Evolutionary conservation across 2,329 filamentous ascomycete species (phyloP), one percentile per base, ranked within the genome.

Genomic region (Cercospora sesami): DNA sequence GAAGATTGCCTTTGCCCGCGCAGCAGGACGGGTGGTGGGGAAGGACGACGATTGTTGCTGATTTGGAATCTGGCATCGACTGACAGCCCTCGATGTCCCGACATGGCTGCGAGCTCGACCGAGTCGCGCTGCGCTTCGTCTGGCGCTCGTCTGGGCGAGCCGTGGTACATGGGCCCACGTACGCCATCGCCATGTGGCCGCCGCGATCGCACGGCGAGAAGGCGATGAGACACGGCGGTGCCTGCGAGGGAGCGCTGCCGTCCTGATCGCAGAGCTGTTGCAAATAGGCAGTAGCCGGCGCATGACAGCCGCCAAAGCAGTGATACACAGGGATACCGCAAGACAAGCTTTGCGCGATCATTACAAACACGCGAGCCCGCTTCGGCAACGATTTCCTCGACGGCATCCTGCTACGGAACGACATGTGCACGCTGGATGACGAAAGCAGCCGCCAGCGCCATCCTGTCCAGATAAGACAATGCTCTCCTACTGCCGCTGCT

Each of bases 1-100:
- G n/a, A n/a, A n/a, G n/a, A 63, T 57, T 63, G 61, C 61, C 30
- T 63, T 63, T 63, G 61, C 26, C 45, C 45, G 53, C 60, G 45
- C 61, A 53, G 42, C 10, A 9, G 23, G 9, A 51, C 60, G 55
- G 30, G 36, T 39, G 30, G 48, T 30, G 62, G 62, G 62, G 62
- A 18, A 14, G 14, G 16, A 48, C 48, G 62, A 63, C 31, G 61
- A 63, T 36, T 63, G 26, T 63, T 64, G 48, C 62, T 64, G 62
- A 64, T 64, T 64, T 57, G 48, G 48, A 64, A 64, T 64, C 48
- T 23, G 30, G 30, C 48, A 28, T 5, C 31, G 31, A 26, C 51
- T 30, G 26, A 16, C 48, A 30, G n/a, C 33, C 23, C 33, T 21
- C 6, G 26, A 55, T 21, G 14, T 63, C 21, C 61, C 61, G 61